phyloP scores from a whole-genome alignment of 352 stramenopile species.

The Phytophthora hibernalis region DNA sequence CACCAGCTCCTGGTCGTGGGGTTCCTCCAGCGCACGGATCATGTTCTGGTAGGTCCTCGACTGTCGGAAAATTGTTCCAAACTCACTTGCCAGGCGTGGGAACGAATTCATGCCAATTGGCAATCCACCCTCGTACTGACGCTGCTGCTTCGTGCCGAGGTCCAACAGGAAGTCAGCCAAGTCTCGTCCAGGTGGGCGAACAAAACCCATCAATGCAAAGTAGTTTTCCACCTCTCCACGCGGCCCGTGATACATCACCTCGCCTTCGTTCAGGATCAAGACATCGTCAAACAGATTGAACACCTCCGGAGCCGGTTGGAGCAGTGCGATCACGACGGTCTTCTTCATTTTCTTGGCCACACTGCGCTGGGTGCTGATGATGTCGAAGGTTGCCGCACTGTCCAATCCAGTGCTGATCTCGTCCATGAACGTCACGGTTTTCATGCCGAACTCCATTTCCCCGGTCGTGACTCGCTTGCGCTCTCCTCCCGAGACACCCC shows the following conservation, averaged over 20 bases:
- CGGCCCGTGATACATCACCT: constrained; percentile 54
- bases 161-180: constrained; percentile 53
- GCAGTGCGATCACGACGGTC: constrained; percentile 70
- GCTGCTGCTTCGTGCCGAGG: constrained; percentile 44
- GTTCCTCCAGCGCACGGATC: constrained; percentile 25
- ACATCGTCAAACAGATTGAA: constrained; percentile 58
- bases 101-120: constrained; percentile 6
- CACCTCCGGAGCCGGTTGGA: constrained; percentile 78
- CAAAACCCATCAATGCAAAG: constrained; percentile 75
- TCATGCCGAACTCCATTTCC: constrained; percentile 84
- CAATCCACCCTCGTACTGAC: constrained; percentile 33
- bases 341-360: constrained; percentile 49
- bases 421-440: constrained; percentile 80
- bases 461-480: constrained; percentile 89
- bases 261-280: constrained; percentile 50
- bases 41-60: constrained; percentile 32
- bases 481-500: constrained; percentile 85
- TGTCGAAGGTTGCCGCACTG: constrained; percentile 60
- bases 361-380: constrained; percentile 45
- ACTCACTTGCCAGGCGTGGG: constrained; percentile 33
- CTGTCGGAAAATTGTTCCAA: constrained; percentile 31
- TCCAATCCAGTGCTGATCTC: constrained; percentile 67
- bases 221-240: constrained; percentile 63
- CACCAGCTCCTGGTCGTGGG: constrained; percentile 21
- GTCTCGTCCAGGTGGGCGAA: constrained; percentile 46